Percentiles rank a stretch among this genome's conserved stretches.
Evolutionary conservation across 352 stramenopile genomes (phyloP).

Genomic region (Pythium oligandrum): DNA sequence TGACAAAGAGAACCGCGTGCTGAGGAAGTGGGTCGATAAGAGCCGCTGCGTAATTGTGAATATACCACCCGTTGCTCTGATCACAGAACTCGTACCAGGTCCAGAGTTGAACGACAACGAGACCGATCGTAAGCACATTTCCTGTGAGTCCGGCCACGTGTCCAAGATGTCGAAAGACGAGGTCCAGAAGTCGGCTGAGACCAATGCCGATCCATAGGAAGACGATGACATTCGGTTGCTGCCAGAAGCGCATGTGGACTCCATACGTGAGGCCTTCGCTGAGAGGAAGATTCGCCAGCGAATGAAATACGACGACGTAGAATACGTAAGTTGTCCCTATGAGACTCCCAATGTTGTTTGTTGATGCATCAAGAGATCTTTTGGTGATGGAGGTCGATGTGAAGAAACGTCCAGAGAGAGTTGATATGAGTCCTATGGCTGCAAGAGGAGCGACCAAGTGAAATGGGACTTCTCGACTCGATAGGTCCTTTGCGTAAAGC

Average conservation of each 20-base stretch:
- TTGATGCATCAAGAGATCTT: background rate
- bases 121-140: background rate
- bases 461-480: conserved; percentile 36
- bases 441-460: conserved; percentile 38
- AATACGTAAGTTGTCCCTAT: conserved; percentile 69
- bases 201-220: conserved; percentile 84
- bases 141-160: background rate
- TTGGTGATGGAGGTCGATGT: background rate
- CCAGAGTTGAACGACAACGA: conserved; percentile 7
- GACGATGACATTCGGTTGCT: conserved; percentile 90
- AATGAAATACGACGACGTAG: conserved; percentile 94
- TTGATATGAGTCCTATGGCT: conserved; percentile 12
- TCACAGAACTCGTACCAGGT: conserved; percentile 21
- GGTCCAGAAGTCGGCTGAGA: conserved; percentile 16
- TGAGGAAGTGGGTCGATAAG: conserved; percentile 68
- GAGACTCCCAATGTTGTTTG: conserved; percentile 12
- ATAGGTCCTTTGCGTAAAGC: conserved; percentile 74
- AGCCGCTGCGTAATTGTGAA: conserved; percentile 72
- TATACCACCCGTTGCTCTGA: conserved; percentile 35
- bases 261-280: conserved; percentile 90
- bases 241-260: conserved; percentile 93
- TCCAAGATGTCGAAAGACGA: background rate
- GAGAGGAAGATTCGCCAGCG: conserved; percentile 92
- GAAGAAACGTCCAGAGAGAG: conserved; percentile 18
- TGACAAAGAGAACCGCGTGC: conserved; percentile 73